Percentiles rank a stretch among this genome's conserved stretches.
Conservation (phyloP, 371 early-diverging fungal species). For the Basidiobolus meristosporus region DNA sequence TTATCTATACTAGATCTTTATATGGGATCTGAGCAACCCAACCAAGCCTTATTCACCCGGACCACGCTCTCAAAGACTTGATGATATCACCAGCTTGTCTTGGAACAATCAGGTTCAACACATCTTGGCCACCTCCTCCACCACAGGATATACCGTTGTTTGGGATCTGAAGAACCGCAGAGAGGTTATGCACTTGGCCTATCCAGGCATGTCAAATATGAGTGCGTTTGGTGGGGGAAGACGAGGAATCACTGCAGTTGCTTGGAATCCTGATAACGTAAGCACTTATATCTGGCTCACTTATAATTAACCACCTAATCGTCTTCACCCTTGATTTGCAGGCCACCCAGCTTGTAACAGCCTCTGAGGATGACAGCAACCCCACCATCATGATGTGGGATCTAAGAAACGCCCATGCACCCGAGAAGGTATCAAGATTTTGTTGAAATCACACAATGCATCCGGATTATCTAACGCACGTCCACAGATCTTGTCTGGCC, state of each 20-base stretch:
- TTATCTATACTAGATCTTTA: slow-evolving; percentile 33
- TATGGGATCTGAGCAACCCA: slow-evolving; percentile 85
- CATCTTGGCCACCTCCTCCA: slow-evolving; percentile 80
- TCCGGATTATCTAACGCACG: not conserved
- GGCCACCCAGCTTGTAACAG: slow-evolving; percentile 86
- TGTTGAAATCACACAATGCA: not conserved
- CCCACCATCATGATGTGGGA: slow-evolving; percentile 86
- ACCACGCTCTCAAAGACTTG: slow-evolving; percentile 55
- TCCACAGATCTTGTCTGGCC: slow-evolving; percentile 39
- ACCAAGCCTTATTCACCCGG: slow-evolving; percentile 80
- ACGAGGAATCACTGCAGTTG: slow-evolving; percentile 64
- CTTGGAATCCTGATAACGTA: slow-evolving; percentile 89
- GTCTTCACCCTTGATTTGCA: slow-evolving; percentile 6
- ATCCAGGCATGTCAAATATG: slow-evolving; percentile 25
- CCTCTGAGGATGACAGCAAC: slow-evolving; percentile 73
- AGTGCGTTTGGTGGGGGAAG: slow-evolving; percentile 3
- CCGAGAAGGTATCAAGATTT: slow-evolving; percentile 36
- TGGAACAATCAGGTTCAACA: slow-evolving; percentile 91
- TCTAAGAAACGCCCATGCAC: slow-evolving; percentile 79
- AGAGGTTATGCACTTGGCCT: slow-evolving; percentile 65
- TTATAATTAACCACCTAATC: not conserved
- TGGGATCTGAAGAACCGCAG: slow-evolving; percentile 84
- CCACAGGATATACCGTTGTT: slow-evolving; percentile 80
- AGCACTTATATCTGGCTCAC: slow-evolving; percentile 4
- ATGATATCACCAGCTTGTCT: slow-evolving; percentile 68